Evolutionary conservation across 2,329 filamentous ascomycete genomes (phyloP).

Genomic region (Claviceps pazoutovae): DNA sequence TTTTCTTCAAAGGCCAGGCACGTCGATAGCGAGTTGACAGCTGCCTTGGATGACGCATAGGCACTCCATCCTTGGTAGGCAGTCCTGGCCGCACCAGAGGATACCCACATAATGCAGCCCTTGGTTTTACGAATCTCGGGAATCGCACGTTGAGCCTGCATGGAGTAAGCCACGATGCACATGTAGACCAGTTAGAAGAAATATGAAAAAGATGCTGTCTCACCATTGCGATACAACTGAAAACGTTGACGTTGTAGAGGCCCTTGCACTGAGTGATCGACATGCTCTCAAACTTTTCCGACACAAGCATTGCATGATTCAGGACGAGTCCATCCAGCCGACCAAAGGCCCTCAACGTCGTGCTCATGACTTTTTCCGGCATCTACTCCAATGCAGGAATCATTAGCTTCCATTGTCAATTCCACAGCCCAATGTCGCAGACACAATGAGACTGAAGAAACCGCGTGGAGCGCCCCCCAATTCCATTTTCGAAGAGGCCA

Average conservation of each 20-base stretch:
- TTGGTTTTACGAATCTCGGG: conserved; percentile 51
- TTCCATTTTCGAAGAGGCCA: too few relatives aligned
- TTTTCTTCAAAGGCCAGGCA: conserved; percentile 68
- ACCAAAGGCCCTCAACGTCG: conserved; percentile 54
- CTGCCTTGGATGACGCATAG: conserved; percentile 75
- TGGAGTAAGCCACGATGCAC: conserved; percentile 1
- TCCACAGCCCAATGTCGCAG: too few relatives aligned
- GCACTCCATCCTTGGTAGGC: conserved; percentile 62
- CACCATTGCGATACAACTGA: conserved; percentile 62
- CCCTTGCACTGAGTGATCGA: conserved; percentile 61
- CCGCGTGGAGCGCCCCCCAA: too few relatives aligned
- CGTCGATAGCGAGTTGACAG: conserved; percentile 62
- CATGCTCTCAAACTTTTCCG: conserved; percentile 56
- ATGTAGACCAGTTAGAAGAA: background rate
- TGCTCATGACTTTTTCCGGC: conserved; percentile 46
- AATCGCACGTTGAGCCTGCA: conserved; percentile 56
- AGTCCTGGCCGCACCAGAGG: conserved; percentile 58
- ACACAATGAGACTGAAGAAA: too few relatives aligned
- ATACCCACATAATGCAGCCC: conserved; percentile 64
- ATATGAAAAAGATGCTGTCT: background rate
- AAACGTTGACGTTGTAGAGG: conserved; percentile 73
- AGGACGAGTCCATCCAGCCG: conserved; percentile 69
- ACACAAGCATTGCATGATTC: conserved; percentile 75
- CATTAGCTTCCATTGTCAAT: background rate
- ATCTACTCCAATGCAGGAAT: conserved; percentile 24